Evolutionary conservation across 2,329 filamentous ascomycete species (phyloP).

Genomic region (Monosporascus sp.): DNA sequence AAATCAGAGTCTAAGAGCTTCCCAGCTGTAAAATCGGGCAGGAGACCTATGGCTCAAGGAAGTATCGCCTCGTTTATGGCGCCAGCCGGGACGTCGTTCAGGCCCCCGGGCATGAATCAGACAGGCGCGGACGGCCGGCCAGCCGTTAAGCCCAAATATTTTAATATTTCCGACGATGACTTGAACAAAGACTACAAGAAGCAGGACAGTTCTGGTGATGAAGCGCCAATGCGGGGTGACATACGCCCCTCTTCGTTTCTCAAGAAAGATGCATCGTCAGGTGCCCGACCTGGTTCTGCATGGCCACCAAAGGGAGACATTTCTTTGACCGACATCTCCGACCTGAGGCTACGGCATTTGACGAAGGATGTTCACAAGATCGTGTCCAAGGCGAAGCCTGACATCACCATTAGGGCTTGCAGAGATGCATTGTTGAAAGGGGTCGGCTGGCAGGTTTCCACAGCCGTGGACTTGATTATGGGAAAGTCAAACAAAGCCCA

Average conservation of each 20-base stretch:
- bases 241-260: slow-evolving; percentile 27
- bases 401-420: slow-evolving; percentile 21
- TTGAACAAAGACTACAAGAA: slow-evolving; percentile 25
- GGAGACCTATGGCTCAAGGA: slow-evolving; percentile 18
- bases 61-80: slow-evolving; percentile 61
- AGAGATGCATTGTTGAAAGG: slow-evolving; percentile 21
- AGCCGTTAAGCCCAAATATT: slow-evolving; percentile 23
- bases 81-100: slow-evolving; percentile 68
- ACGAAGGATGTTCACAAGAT: slow-evolving; percentile 24
- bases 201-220: slow-evolving; percentile 26
- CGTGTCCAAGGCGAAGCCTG: slow-evolving; percentile 18
- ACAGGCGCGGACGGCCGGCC: slow-evolving; percentile 28
- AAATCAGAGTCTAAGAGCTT: slow-evolving; percentile 19
- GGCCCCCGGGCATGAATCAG: slow-evolving; percentile 34
- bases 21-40: slow-evolving; percentile 3
- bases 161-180: slow-evolving; percentile 28
- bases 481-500: slow-evolving; percentile 5
- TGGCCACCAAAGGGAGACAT: slow-evolving; percentile 16
- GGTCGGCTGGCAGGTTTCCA: slow-evolving; percentile 19
- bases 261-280: slow-evolving; percentile 13
- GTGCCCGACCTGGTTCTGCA: slow-evolving; percentile 7
- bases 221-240: slow-evolving; percentile 24
- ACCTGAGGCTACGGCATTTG: slow-evolving; percentile 23
- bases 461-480: slow-evolving; percentile 17
- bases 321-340: slow-evolving; percentile 21